Evolutionary conservation across 2,329 filamentous ascomycete genomes (phyloP), one percentile per base, ranked within the genome.

Genomic region (Macrophomina phaseolina): DNA sequence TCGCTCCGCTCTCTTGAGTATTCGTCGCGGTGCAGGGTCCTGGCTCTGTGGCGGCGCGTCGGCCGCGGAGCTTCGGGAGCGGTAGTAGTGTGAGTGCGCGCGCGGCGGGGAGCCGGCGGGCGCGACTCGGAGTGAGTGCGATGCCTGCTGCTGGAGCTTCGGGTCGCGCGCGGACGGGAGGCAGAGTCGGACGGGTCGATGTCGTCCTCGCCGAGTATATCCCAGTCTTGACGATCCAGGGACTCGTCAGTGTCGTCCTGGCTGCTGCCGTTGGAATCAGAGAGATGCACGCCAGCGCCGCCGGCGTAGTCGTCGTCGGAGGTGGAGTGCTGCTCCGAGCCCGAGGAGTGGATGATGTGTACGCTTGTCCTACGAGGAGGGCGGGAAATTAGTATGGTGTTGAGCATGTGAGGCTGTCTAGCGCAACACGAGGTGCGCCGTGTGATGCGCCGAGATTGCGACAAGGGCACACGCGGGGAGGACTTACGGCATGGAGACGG

Each of bases 131-230:
- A 72, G 65, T 77, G 76, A 38, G 76, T 71, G 66, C 71, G 70
- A 71, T 73, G 69, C n/a, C 73, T 68, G 18, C 69, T 69, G 68
- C 16, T 62, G 32, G 68, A 71, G 55, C 36, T 48, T 53, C 49
- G 38, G 40, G 65, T 51, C 45, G 30, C 45, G 30, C 77, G 75
- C 3, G 81, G 78, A 53, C 80, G 77, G 23, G 82, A 84, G 28
- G 82, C 82, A 32, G 82, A 84, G 72, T 84, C 82, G n/a, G 79
- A 81, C 32, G 82, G 82, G 30, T 80, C 78, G 70, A 84, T 80
- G 64, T 81, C 80, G 78, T 81, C 66, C 34, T 81, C 78, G 67
- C 81, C 76, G 53, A 71, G 74, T 52, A 75, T 73, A 66, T 77
- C 73, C 69, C 76, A 75, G 36, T 75, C 73, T 53, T 18, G 30